Evolutionary conservation across 371 early-diverging fungal species (phyloP).

Genomic region (Mortierella sp.): DNA sequence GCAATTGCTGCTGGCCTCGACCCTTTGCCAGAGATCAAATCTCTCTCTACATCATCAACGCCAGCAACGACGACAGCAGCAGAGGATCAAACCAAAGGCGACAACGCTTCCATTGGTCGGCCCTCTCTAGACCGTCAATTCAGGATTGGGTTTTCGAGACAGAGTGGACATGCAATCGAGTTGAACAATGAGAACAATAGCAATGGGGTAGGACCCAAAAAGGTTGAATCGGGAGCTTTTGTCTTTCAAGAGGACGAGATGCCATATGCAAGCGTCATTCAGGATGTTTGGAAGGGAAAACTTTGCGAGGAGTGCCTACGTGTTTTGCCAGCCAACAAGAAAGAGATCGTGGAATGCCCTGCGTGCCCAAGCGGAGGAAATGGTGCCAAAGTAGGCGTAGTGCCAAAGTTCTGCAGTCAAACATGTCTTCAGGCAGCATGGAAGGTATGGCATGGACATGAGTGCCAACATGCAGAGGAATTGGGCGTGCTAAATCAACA

Average conservation of each 20-base stretch:
- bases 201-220: neutral
- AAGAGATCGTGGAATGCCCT: conserved; percentile 16
- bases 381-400: neutral
- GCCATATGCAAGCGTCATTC: conserved; percentile 44
- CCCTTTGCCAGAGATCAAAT: conserved; percentile 11
- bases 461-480: conserved; percentile 20
- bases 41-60: neutral
- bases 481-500: conserved; percentile 13
- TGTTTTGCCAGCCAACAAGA: neutral
- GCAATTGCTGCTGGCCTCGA: conserved; percentile 8
- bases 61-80: neutral
- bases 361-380: conserved; percentile 14
- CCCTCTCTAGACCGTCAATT: conserved; percentile 24
- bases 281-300: conserved; percentile 35
- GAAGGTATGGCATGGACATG: conserved; percentile 45
- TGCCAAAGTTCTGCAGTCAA: conserved; percentile 33
- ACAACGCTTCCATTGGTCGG: neutral
- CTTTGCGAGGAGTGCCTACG: conserved; percentile 50
- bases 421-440: conserved; percentile 32
- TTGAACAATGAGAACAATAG: conserved; percentile 15
- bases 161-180: conserved; percentile 31
- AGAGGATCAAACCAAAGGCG: neutral
- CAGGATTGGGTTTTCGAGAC: conserved; percentile 34
- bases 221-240: conserved; percentile 38
- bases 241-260: conserved; percentile 33